A percentile compares a stretch with the other conserved stretches of the same genome.
These are phyloP conservation scores for Starmerella sirachaensis DNA, from an alignment of 805 yeast genomes.

Conservation along the genomic window DNA sequence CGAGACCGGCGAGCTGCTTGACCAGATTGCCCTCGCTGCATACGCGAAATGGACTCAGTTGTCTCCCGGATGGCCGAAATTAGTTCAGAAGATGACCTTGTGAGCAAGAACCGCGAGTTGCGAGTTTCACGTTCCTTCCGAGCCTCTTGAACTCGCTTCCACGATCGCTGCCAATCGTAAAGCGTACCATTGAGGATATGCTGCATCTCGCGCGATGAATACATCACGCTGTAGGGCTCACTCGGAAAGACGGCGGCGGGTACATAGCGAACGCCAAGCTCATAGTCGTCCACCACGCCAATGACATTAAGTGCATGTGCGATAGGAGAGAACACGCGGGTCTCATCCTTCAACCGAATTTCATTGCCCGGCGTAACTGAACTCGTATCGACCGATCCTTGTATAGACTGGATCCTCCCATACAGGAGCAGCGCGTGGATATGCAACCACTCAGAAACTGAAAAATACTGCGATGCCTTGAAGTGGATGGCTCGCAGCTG, in stretches of 20 bases:
- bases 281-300: constrained; percentile 13
- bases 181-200: constrained; percentile 15
- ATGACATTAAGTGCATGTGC: constrained; percentile 11
- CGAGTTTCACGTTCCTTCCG: constrained; percentile 9
- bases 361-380: constrained; percentile 5
- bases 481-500: constrained; percentile 16
- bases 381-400: background rate
- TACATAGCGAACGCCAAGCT: constrained; percentile 10
- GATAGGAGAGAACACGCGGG: constrained; percentile 12
- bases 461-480: constrained; percentile 14
- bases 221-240: background rate
- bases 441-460: constrained; percentile 19
- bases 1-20: too few species aligned
- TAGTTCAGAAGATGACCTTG: constrained; percentile 15
- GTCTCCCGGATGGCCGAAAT: constrained; percentile 10
- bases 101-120: background rate
- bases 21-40: constrained; percentile 3
- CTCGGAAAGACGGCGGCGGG: constrained; percentile 15
- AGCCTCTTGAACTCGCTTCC: constrained; percentile 14
- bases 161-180: constrained; percentile 19
- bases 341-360: constrained; percentile 8
- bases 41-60: constrained; percentile 5
- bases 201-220: constrained; percentile 10
- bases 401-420: constrained; percentile 12
- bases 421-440: constrained; percentile 17